These are phyloP conservation scores for Trichosporon coremiiforme DNA, from an alignment of 1,284 basidiomycete genomes.

Conservation along the genomic window DNA sequence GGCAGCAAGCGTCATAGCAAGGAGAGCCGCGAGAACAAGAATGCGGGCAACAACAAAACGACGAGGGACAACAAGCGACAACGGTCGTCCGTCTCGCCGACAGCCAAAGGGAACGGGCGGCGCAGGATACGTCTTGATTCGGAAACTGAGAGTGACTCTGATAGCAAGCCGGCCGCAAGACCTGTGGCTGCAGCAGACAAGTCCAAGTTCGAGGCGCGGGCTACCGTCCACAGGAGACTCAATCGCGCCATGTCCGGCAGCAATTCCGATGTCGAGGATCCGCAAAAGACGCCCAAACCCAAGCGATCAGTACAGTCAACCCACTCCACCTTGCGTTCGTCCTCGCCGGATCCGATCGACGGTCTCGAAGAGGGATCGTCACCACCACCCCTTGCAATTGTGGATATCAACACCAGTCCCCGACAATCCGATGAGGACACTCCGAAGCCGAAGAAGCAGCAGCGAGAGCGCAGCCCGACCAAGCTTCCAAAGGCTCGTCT, in stretches of 20 bases:
- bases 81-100: background rate
- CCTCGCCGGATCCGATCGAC: conserved; percentile 3
- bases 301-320: background rate
- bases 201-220: background rate
- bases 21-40: background rate
- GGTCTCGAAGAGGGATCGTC: background rate
- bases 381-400: background rate
- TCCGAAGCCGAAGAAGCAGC: background rate
- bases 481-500: no score
- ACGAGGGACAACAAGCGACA: background rate
- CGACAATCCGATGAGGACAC: background rate
- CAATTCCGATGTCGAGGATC: background rate
- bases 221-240: background rate
- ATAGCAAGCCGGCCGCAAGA: background rate
- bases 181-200: background rate
- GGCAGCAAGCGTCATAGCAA: background rate
- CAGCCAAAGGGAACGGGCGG: background rate
- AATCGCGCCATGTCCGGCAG: background rate
- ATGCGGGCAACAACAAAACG: background rate
- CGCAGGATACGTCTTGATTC: background rate
- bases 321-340: background rate
- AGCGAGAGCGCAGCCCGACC: background rate
- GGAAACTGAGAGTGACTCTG: background rate
- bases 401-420: background rate
- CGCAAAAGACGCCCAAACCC: background rate